Conservation (phyloP, 208 protist genomes). For the Blastocrithidia nonstop region DNA sequence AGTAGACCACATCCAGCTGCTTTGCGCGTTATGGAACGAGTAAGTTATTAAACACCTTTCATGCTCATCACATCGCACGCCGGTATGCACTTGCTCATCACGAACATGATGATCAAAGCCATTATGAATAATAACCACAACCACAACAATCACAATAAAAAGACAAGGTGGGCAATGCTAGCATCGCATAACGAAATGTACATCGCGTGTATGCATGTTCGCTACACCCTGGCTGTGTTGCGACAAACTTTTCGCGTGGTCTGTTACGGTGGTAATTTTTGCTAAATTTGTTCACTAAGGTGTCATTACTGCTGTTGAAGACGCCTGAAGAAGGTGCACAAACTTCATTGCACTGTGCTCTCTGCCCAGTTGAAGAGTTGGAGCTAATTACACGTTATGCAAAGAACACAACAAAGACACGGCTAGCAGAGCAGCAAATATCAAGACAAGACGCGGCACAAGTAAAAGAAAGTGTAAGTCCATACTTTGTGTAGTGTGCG, state of each 20-base stretch:
- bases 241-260: constrained; percentile 48
- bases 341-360: constrained; percentile 74
- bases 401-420: constrained; percentile 4
- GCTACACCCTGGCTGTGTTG: constrained; percentile 69
- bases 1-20: constrained; percentile 7
- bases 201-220: constrained; percentile 46
- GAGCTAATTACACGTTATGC: constrained; percentile 22
- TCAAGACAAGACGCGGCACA: neutral
- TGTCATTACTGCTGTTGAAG: constrained; percentile 42
- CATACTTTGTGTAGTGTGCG: constrained; percentile 76
- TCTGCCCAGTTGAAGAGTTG: constrained; percentile 63
- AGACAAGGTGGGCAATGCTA: neutral
- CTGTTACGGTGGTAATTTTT: constrained; percentile 14
- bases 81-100: constrained; percentile 17
- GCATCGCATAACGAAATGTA: neutral
- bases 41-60: constrained; percentile 76
- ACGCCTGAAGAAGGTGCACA: constrained; percentile 59
- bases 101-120: neutral
- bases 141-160: constrained; percentile 1
- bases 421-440: neutral
- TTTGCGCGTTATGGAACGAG: constrained; percentile 74
- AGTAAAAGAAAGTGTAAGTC: constrained; percentile 19
- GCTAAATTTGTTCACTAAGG: constrained; percentile 11
- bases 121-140: no score
- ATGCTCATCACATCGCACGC: constrained; percentile 58